Conservation (phyloP, 164 flowering plant genomes). For the Vitis labrusca region DNA sequence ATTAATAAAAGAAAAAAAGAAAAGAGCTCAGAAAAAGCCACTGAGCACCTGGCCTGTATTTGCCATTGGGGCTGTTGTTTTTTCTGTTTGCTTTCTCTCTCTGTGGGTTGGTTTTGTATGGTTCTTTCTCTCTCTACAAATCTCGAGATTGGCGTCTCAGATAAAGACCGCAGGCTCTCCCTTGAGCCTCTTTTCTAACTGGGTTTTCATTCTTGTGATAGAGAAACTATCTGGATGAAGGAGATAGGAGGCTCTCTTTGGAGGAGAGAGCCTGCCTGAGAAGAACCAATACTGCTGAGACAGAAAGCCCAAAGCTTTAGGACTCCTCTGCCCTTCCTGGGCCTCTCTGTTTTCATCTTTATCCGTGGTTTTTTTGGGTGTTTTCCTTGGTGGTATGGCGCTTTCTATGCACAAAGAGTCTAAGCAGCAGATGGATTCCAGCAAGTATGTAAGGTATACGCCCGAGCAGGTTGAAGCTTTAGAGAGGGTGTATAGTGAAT, state of each 20-base stretch:
- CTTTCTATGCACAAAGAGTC: conserved; percentile 41
- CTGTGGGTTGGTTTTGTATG: conserved; percentile 10
- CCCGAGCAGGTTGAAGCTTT: conserved; percentile 91
- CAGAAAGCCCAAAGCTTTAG: neutral
- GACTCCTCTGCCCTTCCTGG: too few relatives aligned
- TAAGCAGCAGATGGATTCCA: conserved; percentile 53
- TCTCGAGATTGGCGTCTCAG: conserved; percentile 40
- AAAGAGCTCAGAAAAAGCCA: neutral
- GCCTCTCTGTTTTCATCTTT: neutral
- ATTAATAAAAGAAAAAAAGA: neutral
- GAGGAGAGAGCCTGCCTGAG: conserved; percentile 61
- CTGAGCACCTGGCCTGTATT: conserved; percentile 11
- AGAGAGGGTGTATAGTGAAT: conserved; percentile 82
- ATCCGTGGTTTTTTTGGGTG: neutral
- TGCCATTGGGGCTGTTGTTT: conserved; percentile 9
- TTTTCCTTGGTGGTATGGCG: conserved; percentile 29
- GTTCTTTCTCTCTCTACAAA: conserved; percentile 3
- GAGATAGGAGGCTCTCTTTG: conserved; percentile 71
- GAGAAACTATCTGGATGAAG: conserved; percentile 42
- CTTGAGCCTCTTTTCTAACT: conserved; percentile 8
- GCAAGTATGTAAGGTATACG: conserved; percentile 84
- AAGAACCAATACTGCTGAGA: conserved; percentile 8
- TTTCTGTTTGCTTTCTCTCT: conserved; percentile 12
- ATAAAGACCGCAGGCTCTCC: conserved; percentile 22
- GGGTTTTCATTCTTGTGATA: conserved; percentile 4